A percentile compares a stretch with the other conserved stretches of the same genome.
Conservation (phyloP, 2,329 filamentous ascomycete species). For the Paecilomyces sp. region DNA sequence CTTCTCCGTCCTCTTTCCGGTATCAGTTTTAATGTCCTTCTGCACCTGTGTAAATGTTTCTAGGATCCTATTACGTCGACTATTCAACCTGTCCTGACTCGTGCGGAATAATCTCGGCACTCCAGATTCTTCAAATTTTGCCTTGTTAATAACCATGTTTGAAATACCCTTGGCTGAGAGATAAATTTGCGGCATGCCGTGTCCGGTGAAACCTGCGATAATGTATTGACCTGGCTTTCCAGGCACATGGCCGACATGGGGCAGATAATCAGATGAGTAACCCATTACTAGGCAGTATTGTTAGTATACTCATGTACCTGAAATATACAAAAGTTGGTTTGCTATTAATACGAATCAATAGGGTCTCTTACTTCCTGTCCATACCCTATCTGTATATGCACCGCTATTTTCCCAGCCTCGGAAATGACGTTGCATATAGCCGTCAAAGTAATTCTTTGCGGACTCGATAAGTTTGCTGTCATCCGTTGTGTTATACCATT, state of each 20-base stretch:
- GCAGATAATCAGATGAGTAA: conserved; percentile 42
- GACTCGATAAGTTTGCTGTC: conserved; percentile 44
- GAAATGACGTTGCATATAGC: conserved; percentile 31
- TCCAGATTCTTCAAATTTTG: conserved; percentile 17
- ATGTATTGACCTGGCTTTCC: conserved; percentile 45
- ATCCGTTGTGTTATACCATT: conserved; percentile 40
- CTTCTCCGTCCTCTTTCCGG: neutral
- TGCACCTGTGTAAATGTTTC: neutral
- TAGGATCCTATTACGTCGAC: neutral
- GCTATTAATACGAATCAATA: neutral
- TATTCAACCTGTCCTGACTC: conserved; percentile 16
- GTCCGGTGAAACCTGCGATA: conserved; percentile 56
- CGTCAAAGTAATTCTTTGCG: conserved; percentile 34
- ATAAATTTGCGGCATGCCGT: conserved; percentile 60
- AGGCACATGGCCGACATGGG: conserved; percentile 46
- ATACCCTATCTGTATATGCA: conserved; percentile 23
- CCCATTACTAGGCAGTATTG: conserved; percentile 42
- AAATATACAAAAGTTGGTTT: neutral
- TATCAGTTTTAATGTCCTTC: neutral
- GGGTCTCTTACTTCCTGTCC: conserved; percentile 25
- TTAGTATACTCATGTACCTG: neutral
- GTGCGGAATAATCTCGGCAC: conserved; percentile 27
- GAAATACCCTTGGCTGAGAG: conserved; percentile 53
- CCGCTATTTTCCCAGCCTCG: conserved; percentile 27
- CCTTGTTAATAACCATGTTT: conserved; percentile 41